These are phyloP conservation scores for Endocladia muricata DNA, from an alignment of 31 red algal genomes.

Conservation along the genomic window DNA sequence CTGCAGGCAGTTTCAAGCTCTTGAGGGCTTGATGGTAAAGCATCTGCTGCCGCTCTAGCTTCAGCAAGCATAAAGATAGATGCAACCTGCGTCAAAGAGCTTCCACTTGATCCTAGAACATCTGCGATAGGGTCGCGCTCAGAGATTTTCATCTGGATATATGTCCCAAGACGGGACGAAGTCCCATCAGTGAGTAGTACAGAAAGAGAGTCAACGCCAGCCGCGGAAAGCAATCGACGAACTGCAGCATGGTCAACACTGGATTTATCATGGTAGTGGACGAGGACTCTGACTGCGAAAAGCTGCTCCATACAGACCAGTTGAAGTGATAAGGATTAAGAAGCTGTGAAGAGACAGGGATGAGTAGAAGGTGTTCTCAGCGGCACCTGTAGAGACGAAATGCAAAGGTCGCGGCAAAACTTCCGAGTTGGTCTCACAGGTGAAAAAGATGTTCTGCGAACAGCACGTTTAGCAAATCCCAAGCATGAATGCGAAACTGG, in stretches of 20 bases:
- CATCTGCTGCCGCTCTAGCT: slow-evolving; percentile 70
- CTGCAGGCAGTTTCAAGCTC: slow-evolving; percentile 65
- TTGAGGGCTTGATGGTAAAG: slow-evolving; percentile 54
- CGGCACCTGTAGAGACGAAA: too few relatives aligned
- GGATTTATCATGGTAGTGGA: slow-evolving; percentile 76
- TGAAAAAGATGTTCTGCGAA: too few relatives aligned
- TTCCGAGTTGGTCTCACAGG: too few relatives aligned
- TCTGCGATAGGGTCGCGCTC: slow-evolving; percentile 46
- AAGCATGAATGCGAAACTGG: too few relatives aligned
- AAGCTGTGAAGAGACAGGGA: too few relatives aligned
- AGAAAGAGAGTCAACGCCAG: slow-evolving; percentile 39
- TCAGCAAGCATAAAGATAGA: slow-evolving; percentile 81
- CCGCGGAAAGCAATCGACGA: slow-evolving; percentile 58
- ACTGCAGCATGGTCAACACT: slow-evolving; percentile 70
- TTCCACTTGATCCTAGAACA: slow-evolving; percentile 38
- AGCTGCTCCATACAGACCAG: slow-evolving; percentile 81
- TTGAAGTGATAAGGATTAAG: too few relatives aligned
- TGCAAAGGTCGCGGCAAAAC: too few relatives aligned
- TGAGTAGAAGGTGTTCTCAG: too few relatives aligned
- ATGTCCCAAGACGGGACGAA: slow-evolving; percentile 18
- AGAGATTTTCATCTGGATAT: slow-evolving; percentile 28
- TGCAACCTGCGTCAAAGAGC: slow-evolving; percentile 60
- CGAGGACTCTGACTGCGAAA: slow-evolving; percentile 69
- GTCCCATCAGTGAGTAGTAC: slow-evolving; percentile 48
- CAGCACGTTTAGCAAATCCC: too few relatives aligned